Base-by-base conservation (phyloP, 164 flowering plant species). In the Houttuynia cordata region DNA sequence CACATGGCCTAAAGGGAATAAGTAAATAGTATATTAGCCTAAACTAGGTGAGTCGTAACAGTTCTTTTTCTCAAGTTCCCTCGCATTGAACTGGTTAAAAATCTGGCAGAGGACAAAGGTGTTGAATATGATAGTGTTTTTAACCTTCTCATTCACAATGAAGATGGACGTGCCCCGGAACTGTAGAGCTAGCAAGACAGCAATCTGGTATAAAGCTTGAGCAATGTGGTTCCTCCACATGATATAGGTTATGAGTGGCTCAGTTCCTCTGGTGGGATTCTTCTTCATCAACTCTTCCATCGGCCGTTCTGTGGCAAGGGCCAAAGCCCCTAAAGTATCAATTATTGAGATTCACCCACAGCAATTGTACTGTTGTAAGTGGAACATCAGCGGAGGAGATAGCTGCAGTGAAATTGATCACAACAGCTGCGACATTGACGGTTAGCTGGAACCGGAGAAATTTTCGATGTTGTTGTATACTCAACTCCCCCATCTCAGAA, bases 401-500 rank as follows among this genome's bases (percentile, higher is more conserved):
- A 0, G 80, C 76, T 10, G 76, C 78, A 19, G 68, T 67, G 15
- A 76, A 67, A 67, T 76, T 78, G 61, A 78, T 71, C 8, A 37
- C 69, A 10, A 76, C 72, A 18, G 79, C 79, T 14, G 78, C 79
- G 25, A 73, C 71, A 62, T 74, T 78, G 3, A 74, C 77, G 6
- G 84, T 80, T 53, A 80, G 80, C 51, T 73, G 80, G 62, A 78
- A 80, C 59, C 78, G 81, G 50, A 78, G 69, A 72, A 77, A 78
- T 60, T 75, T 78, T 54, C 80, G 30, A 80, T 72, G 71, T 74
- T 79, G 70, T 57, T 73, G 60, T 69, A 77, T 0, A 73, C 76
- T 60, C 75, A 64, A 57, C 80, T 66, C 9, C 80, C 81, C 83
- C 81, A 77, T 51, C 61, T 72, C 67, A 80, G 53, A 50, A 76